These are phyloP conservation scores for Phylloporus arenicola DNA, from an alignment of 768 basidiomycete species.

Conservation along the genomic window DNA sequence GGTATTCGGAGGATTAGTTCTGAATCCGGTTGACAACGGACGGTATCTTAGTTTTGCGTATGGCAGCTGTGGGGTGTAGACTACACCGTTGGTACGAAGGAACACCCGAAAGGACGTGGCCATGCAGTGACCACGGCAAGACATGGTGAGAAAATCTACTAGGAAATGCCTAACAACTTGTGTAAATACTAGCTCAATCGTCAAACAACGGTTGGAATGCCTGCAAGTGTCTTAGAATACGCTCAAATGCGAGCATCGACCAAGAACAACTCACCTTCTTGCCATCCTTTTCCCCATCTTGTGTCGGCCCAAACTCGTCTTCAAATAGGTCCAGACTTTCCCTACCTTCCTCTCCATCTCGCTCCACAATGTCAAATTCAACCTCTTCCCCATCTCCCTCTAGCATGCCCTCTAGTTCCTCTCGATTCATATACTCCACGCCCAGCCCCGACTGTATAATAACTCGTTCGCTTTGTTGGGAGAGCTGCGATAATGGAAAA, in stretches of 20 bases:
- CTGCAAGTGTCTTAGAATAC: slow-evolving; percentile 10
- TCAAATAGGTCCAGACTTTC: slow-evolving; percentile 29
- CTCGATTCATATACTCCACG: slow-evolving; percentile 57
- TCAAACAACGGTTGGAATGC: slow-evolving; percentile 31
- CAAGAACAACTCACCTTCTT: slow-evolving; percentile 20
- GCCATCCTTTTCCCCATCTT: slow-evolving; percentile 19
- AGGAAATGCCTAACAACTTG: neutral
- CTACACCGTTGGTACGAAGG: neutral
- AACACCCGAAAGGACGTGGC: slow-evolving; percentile 9
- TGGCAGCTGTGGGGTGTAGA: neutral
- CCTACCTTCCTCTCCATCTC: slow-evolving; percentile 4
- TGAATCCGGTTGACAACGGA: slow-evolving; percentile 10
- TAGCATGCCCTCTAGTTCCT: slow-evolving; percentile 49
- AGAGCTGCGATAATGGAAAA: slow-evolving; percentile 57
- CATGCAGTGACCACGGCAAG: slow-evolving; percentile 10
- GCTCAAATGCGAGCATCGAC: neutral
- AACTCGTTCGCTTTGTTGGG: slow-evolving; percentile 46
- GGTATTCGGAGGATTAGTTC: neutral
- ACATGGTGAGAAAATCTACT: slow-evolving; percentile 11
- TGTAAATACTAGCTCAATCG: slow-evolving; percentile 10
- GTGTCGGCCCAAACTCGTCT: slow-evolving; percentile 32
- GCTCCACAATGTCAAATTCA: slow-evolving; percentile 16
- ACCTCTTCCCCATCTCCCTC: slow-evolving; percentile 33
- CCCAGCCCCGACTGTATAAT: slow-evolving; percentile 61
- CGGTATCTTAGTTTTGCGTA: slow-evolving; percentile 5